These are phyloP conservation scores for Glomus cerebriforme DNA, from an alignment of 192 early-diverging fungal genomes.

Conservation along the genomic window DNA sequence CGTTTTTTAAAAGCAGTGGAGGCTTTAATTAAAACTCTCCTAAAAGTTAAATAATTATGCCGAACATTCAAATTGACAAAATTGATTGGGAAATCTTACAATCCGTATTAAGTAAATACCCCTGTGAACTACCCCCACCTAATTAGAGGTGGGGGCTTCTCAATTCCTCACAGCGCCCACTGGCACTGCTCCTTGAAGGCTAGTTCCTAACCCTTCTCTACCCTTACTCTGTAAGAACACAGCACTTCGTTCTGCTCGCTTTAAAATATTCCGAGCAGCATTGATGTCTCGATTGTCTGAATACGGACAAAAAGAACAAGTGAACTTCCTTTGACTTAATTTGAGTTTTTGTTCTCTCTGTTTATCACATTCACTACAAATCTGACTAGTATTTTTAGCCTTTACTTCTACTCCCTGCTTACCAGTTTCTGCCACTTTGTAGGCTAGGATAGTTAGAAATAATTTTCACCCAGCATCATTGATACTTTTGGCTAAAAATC, in stretches of 20 bases:
- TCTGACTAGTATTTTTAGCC: neutral
- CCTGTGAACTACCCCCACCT: neutral
- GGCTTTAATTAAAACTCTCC: no score
- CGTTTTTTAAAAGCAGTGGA: no score
- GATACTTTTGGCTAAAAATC: conserved; percentile 2
- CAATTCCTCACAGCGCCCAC: neutral
- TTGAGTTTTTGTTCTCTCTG: neutral
- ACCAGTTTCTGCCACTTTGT: conserved; percentile 12
- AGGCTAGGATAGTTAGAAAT: neutral
- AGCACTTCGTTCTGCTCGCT: conserved; percentile 12
- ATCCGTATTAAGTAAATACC: no score
- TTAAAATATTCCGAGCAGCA: conserved; percentile 10
- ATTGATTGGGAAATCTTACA: no score
- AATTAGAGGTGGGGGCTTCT: conserved; percentile 1
- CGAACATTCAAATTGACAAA: no score
- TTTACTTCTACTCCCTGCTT: neutral
- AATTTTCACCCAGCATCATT: conserved; percentile 13
- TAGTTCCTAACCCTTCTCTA: neutral
- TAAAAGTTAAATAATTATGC: no score
- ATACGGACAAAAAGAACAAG: neutral
- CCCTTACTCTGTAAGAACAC: neutral
- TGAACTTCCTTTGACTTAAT: neutral
- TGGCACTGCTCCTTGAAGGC: neutral
- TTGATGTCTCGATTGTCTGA: conserved; percentile 3
- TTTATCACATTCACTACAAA: conserved; percentile 11